Base-by-base conservation (phyloP, 1,284 basidiomycete genomes). In the Dichomitus squalens region DNA sequence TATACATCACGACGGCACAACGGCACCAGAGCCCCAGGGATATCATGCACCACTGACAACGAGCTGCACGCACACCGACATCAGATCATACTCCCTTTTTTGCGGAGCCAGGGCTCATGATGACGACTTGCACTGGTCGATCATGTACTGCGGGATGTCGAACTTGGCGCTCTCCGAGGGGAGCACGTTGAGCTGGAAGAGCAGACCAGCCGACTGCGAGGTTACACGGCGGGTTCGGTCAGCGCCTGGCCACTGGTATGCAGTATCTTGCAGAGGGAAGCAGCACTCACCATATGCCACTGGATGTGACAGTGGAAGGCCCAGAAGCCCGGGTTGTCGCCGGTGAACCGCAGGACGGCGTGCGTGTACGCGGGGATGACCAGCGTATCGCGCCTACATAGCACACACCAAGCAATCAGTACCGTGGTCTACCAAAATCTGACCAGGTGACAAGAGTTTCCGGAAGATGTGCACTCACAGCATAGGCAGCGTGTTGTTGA, bases 251-350 rank as follows among this genome's bases (percentile, higher is more conserved):
- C 9, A 3, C 39, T 20, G 39, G 9, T 7, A 23, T 4, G n/a
- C 8, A 38, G 16, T 14, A 18, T 4, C 12, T 3, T n/a, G 44
- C 34, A 44, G n/a, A 34, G 12, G 25, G 33, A 44, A 6, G 39
- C 7, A 40, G 36, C 16, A 50, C 60, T 44, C 29, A 66, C 72
- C 75, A 75, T 75, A 52, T 75, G 73, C 73, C 73, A 75, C 40
- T 68, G 64, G 34, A 75, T 66, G 50, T 75, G 74, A 51, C 73
- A 74, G 59, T 75, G 74, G 65, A 74, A 73, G 7, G 73, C 69
- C 72, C 73, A 75, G 48, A 72, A 53, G 40, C 73, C 73, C 8
- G 73, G 70, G 57, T 76, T 76, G 63, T 76, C 73, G 1, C 69
- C 72, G 6, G 72, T 64, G 59, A 75, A 73, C 27, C 74, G 70